phyloP scores from a whole-genome alignment of 2,329 filamentous ascomycete genomes.

The Teratosphaeria destructans region DNA sequence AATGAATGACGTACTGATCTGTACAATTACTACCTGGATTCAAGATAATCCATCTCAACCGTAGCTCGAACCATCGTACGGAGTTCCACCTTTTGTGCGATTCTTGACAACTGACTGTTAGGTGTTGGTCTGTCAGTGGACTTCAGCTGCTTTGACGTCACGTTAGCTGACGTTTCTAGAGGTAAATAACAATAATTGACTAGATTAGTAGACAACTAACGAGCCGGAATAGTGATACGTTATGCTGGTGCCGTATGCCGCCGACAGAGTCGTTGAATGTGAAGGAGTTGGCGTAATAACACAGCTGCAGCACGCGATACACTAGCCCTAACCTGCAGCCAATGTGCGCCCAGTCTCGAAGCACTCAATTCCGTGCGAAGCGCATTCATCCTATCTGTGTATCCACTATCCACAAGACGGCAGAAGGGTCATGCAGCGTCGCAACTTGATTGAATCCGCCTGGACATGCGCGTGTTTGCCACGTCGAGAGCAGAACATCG shows the following conservation, averaged over 20 bases:
- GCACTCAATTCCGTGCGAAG: not conserved
- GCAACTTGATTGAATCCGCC: not conserved
- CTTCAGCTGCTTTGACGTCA: too few species aligned
- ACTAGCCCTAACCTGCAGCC: not conserved
- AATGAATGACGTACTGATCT: too few species aligned
- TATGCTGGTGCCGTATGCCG: not conserved
- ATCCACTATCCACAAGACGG: not conserved
- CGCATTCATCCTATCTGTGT: not conserved
- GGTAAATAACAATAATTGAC: too few species aligned
- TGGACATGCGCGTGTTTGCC: not conserved
- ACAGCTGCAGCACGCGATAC: not conserved
- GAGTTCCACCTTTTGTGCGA: too few species aligned
- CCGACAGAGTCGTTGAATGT: not conserved
- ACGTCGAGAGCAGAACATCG: not conserved
- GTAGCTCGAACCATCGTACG: too few species aligned
- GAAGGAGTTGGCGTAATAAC: not conserved
- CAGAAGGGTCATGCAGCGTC: not conserved
- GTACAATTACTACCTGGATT: too few species aligned
- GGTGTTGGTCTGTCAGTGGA: too few species aligned
- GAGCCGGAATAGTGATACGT: too few species aligned
- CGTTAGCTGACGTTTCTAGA: too few species aligned
- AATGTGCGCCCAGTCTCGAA: not conserved
- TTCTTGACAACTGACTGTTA: too few species aligned
- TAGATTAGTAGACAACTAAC: too few species aligned
- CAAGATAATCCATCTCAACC: too few species aligned